Evolutionary conservation across 495 filamentous ascomycete species (phyloP).

Genomic region (Tuber melanosporum): DNA sequence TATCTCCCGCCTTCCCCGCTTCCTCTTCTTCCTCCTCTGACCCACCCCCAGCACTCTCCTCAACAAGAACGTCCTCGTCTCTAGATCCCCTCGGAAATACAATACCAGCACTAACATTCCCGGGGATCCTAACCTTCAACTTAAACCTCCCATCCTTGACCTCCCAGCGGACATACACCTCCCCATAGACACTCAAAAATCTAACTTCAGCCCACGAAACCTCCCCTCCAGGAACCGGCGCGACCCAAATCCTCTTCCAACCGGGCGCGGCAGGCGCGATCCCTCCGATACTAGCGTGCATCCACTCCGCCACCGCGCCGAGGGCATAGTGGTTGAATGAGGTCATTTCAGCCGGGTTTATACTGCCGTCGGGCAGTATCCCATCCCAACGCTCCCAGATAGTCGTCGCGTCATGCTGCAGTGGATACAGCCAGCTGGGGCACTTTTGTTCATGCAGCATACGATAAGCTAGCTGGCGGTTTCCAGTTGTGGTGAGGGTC

Average conservation of each 20-base stretch:
- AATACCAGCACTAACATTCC: neutral
- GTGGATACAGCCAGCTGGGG: constrained; percentile 51
- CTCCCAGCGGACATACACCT: constrained; percentile 32
- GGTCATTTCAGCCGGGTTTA: constrained; percentile 53
- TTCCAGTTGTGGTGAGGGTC: constrained; percentile 44
- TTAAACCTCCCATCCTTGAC: constrained; percentile 36
- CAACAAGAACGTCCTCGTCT: neutral
- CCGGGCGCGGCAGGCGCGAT: constrained; percentile 41
- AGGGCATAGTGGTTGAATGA: constrained; percentile 54
- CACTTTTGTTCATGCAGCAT: constrained; percentile 45
- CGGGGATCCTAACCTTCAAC: constrained; percentile 13
- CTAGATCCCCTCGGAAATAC: neutral
- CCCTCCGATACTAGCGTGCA: constrained; percentile 42
- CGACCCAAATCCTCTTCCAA: constrained; percentile 42
- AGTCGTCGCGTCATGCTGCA: constrained; percentile 51
- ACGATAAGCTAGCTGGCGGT: constrained; percentile 41
- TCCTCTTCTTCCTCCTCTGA: neutral
- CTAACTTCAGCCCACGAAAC: constrained; percentile 39
- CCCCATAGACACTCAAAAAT: constrained; percentile 40
- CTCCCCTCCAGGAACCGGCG: constrained; percentile 39
- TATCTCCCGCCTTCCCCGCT: neutral
- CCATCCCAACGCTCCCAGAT: constrained; percentile 57
- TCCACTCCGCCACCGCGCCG: constrained; percentile 45
- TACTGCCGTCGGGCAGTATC: constrained; percentile 48
- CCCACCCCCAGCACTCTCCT: neutral